Base-by-base conservation (phyloP, 1,284 basidiomycete species). In the Cronartium quercuum region DNA sequence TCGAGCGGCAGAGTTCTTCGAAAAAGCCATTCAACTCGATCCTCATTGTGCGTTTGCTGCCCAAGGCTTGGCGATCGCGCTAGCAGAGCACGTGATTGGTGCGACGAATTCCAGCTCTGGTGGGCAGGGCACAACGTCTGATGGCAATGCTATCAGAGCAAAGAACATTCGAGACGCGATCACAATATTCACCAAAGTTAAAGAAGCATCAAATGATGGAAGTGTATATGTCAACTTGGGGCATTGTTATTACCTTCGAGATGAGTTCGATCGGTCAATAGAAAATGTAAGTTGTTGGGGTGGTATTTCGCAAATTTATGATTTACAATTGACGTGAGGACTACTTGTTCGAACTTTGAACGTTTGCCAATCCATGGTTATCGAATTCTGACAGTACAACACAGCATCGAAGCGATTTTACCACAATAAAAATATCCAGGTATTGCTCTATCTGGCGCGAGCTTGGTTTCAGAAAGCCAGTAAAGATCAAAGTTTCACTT, bases 201-300 rank as follows among this genome's bases (percentile, higher is more conserved):
- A 91, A 76, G 94, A 96, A 83, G 90, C 88, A 3, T 82, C 92
- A 67, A 87, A 88, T 75, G 90, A 93, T 76, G 91, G 91, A 1
- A 90, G 90, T 77, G 92, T 95, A 7, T 93, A 94, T 79, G 85
- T 92, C 79, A 97, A 97, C 81, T 94, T 96, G 84, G 94, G 94
- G 0, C 94, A 96, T 80, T 95, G 92, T 79, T 90, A 94, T 81
- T 94, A 91, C 80, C 86, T 88, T 37, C 86, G 91, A 66, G 94
- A 95, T 75, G 94, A 97, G 81, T 94, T 90, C 81, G 93, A 97
- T 78, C 86, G 91, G 71, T 93, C 94, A 0, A 93, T 96, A 77
- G 93, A 97, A 82, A 90, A 90, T 79, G 93, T 94, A 80, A 84
- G 92, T 87, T n/a, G 6, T 73, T 40, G 40, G 18, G 24, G 51